Conservation (phyloP, 2,329 filamentous ascomycete genomes). For the Beauveria australis region DNA sequence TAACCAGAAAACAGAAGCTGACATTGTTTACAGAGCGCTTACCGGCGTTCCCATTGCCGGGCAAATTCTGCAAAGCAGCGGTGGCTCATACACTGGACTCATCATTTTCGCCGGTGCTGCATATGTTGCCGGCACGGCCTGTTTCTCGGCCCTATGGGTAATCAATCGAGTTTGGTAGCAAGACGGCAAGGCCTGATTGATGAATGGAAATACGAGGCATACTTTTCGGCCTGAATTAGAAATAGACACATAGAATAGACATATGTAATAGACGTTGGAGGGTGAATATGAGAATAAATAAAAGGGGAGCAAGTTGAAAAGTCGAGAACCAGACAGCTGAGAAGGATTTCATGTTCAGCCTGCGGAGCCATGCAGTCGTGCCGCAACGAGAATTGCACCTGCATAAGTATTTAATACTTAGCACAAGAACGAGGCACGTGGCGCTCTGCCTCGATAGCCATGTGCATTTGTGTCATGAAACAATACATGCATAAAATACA, state of each 20-base stretch:
- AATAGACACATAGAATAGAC: neutral
- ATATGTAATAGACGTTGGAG: neutral
- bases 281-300: too few relatives aligned
- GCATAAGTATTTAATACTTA: too few relatives aligned
- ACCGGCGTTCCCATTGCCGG: constrained; percentile 59
- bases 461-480: too few relatives aligned
- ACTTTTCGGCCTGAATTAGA: neutral
- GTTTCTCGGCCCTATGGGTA: neutral
- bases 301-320: too few relatives aligned
- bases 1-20: neutral
- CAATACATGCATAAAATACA: too few relatives aligned
- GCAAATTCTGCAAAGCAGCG: constrained; percentile 43
- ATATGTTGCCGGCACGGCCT: constrained; percentile 4
- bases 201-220: neutral
- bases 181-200: neutral
- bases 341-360: too few relatives aligned
- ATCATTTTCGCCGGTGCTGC: constrained; percentile 48
- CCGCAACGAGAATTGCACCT: too few relatives aligned
- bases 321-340: too few relatives aligned
- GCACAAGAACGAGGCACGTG: too few relatives aligned
- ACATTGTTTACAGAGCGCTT: constrained; percentile 23
- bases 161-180: neutral
- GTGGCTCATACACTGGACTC: constrained; percentile 51
- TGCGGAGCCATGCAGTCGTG: too few relatives aligned
- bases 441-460: too few relatives aligned